Conservation (phyloP, 2,329 filamentous ascomycete genomes). For the Aspergillus cejpii region DNA sequence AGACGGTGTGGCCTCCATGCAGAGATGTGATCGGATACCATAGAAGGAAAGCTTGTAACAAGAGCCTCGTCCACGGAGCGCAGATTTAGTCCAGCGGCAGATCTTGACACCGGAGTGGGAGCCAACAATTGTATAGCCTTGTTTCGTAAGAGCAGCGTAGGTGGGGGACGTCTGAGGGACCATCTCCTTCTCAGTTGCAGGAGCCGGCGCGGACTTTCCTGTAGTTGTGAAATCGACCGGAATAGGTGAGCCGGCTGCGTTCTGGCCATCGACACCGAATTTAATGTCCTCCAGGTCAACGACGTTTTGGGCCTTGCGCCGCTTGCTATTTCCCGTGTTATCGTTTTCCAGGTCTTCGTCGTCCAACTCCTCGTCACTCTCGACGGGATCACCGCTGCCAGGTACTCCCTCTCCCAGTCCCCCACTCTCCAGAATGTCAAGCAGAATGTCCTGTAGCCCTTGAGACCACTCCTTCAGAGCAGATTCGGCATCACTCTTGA, state of each 20-base stretch:
- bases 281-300: constrained; percentile 81
- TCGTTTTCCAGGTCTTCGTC: constrained; percentile 52
- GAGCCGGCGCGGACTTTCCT: constrained; percentile 38
- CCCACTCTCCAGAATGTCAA: constrained; percentile 49
- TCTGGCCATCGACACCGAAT: constrained; percentile 31
- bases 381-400: constrained; percentile 74
- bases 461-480: constrained; percentile 69
- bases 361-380: constrained; percentile 70
- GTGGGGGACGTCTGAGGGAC: constrained; percentile 87
- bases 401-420: constrained; percentile 59
- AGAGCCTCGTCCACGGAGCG: constrained; percentile 81
- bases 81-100: constrained; percentile 97
- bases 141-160: constrained; percentile 81
- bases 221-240: constrained; percentile 73
- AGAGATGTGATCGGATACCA: constrained; percentile 90
- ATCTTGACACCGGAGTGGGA: constrained; percentile 96
- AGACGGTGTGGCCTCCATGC: constrained; percentile 96
- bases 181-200: constrained; percentile 69
- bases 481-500: constrained; percentile 63
- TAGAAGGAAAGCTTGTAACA: constrained; percentile 99
- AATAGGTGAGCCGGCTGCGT: constrained; percentile 45
- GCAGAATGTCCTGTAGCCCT: constrained; percentile 66
- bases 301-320: constrained; percentile 44
- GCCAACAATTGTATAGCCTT: constrained; percentile 92
- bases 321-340: constrained; percentile 47